Percentiles rank a stretch among this genome's conserved stretches.
phyloP scores from a whole-genome alignment of 2,329 filamentous ascomycete species.

The Pseudocercospora ulei region DNA sequence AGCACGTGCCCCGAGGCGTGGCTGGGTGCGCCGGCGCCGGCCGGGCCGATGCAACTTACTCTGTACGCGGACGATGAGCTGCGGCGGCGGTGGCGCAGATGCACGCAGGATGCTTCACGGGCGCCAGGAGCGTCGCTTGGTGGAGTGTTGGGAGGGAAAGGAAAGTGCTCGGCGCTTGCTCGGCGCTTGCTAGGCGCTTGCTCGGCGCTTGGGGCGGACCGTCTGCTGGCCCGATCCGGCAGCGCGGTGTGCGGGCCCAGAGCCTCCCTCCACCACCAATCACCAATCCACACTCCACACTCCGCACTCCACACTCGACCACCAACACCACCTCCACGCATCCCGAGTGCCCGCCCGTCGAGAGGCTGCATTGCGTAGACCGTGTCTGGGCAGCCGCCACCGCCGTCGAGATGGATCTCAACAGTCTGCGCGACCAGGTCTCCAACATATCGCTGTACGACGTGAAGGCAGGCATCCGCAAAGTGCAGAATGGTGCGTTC shows the following conservation, averaged over 20 bases:
- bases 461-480: slow-evolving; percentile 85
- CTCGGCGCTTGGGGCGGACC: no score
- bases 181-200: no score
- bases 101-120: background rate
- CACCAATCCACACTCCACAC: slow-evolving; percentile 1
- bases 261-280: no score
- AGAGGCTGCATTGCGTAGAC: background rate
- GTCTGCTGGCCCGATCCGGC: slow-evolving; percentile 5
- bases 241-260: no score
- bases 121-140: background rate
- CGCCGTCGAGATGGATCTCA: slow-evolving; percentile 63
- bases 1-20: no score
- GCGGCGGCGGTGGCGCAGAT: background rate
- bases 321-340: background rate
- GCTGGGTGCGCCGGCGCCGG: no score
- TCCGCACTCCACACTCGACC: background rate
- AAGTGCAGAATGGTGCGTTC: slow-evolving; percentile 83
- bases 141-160: background rate
- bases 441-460: slow-evolving; percentile 90
- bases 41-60: no score
- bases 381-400: background rate
- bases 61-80: no score
- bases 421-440: slow-evolving; percentile 74
- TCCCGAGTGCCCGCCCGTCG: background rate
- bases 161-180: slow-evolving; percentile 1